These are phyloP conservation scores for Tetrapisispora arboricola DNA, from an alignment of 805 yeast species.

Conservation along the genomic window DNA sequence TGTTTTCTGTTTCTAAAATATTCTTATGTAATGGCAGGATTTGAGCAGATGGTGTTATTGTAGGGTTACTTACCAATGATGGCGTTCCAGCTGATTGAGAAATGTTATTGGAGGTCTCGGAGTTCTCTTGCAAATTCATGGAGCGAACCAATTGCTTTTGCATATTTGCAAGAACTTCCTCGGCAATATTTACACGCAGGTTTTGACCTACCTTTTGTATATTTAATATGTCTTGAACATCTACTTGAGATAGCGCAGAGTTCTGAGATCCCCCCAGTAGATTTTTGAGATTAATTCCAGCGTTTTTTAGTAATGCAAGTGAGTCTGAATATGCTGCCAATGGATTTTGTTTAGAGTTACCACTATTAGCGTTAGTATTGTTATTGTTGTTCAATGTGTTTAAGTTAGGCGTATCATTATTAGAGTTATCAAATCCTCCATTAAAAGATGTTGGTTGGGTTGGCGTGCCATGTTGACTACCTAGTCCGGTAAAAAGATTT, in stretches of 20 bases:
- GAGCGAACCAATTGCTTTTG: constrained; percentile 15
- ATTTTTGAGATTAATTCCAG: constrained; percentile 6
- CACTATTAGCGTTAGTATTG: neutral
- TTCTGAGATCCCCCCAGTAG: neutral
- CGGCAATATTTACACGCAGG: constrained; percentile 18
- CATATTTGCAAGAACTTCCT: constrained; percentile 25
- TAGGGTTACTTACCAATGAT: constrained; percentile 10
- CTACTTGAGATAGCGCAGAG: neutral
- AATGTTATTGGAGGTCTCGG: neutral
- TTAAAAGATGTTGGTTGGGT: neutral
- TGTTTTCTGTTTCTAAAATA: constrained; percentile 2
- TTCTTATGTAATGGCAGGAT: constrained; percentile 17
- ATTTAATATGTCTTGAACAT: constrained; percentile 21
- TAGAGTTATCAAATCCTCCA: neutral
- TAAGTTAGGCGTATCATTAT: neutral
- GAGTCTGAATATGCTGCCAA: constrained; percentile 1
- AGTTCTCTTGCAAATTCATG: neutral
- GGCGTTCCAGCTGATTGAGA: neutral
- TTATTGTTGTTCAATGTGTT: neutral
- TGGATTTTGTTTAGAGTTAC: neutral
- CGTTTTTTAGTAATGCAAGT: constrained; percentile 2
- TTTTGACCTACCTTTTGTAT: constrained; percentile 6
- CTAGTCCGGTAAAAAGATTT: neutral
- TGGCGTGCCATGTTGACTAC: neutral
- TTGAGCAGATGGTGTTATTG: constrained; percentile 20